Evolutionary conservation across 306 rosid genomes (phyloP), one percentile per base, ranked within the genome.

Genomic region (Ziziphus jujuba): DNA sequence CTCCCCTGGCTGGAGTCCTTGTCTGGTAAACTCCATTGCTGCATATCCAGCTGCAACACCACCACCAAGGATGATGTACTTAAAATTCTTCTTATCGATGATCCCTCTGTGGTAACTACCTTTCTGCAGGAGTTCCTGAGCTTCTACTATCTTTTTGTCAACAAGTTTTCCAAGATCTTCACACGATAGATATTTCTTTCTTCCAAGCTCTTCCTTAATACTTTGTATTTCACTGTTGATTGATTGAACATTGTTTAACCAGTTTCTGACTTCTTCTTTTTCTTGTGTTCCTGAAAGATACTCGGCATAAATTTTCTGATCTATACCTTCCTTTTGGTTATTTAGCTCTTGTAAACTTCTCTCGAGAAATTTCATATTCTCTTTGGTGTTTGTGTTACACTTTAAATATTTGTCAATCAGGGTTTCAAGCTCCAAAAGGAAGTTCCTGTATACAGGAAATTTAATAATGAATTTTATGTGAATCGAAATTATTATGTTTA

Each of bases 41-140:
- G 87, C 87, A 65, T 82, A 82, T 51, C 87, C 87, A 40, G 84
- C 87, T 20, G 87, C 73, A 47, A 82, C 84, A 56, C 87, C 87
- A 4, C 87, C 87, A 15, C 87, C 87, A 48, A 82, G 60, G 50
- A 82, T 82, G 59, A 78, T 45, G 35, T 71, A 78, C 60, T 72
- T 75, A 61, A 82, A 82, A 44, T 5, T 13, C 38, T 61, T 71
- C 62, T 25, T 67, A 28, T 8, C 51, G 5, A 47, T 25, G 9
- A 50, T 17, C 22, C 20, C 3, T 40, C 12, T 6, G 13, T 57
- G 59, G 25, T 38, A 25, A 17, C 75, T 63, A 4, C 84, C 84
- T 75, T 61, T 66, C 58, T 72, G 31, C 17, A 78, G 67, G 38
- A 82, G n/a, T 21, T 63, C 76, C 63, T 68, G 69, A 36, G 65